Evolutionary conservation across 257 asterid genomes (phyloP).

Genomic region (Nicotiana noctiflora): DNA sequence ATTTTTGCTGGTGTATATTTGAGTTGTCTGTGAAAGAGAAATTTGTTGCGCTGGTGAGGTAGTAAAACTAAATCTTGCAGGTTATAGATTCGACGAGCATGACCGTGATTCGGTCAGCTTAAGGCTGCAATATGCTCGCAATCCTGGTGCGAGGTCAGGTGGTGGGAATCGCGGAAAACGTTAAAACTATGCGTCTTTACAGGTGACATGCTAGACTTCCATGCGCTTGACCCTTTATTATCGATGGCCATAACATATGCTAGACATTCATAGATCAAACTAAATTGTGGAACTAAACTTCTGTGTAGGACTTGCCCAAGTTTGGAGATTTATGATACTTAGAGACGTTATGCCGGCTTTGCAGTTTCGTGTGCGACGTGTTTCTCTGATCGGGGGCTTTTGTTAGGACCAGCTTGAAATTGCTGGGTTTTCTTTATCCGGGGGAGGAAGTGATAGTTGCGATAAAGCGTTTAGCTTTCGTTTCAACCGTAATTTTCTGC

Average conservation of each 20-base stretch:
- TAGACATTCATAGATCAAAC: constrained; percentile 14
- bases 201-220: constrained; percentile 45
- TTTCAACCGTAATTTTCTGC: background rate
- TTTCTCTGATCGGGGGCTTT: background rate
- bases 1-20: background rate
- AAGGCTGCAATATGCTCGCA: constrained; percentile 56
- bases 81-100: constrained; percentile 55
- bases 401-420: constrained; percentile 2
- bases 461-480: background rate
- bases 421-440: constrained; percentile 1
- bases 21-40: background rate
- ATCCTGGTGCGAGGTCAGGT: constrained; percentile 65
- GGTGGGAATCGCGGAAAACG: constrained; percentile 54
- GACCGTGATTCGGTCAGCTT: constrained; percentile 46
- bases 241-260: constrained; percentile 28
- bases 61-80: constrained; percentile 59
- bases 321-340: constrained; percentile 13
- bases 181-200: constrained; percentile 28
- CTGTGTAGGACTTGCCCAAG: constrained; percentile 42
- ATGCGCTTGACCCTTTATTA: constrained; percentile 25
- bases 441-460: background rate
- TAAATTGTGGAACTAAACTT: constrained; percentile 37
- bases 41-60: constrained; percentile 9
- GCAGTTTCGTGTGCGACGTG: constrained; percentile 19
- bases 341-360: constrained; percentile 17